Conservation (phyloP, 1,139 yeast species). For the Candida sanyaensis region DNA sequence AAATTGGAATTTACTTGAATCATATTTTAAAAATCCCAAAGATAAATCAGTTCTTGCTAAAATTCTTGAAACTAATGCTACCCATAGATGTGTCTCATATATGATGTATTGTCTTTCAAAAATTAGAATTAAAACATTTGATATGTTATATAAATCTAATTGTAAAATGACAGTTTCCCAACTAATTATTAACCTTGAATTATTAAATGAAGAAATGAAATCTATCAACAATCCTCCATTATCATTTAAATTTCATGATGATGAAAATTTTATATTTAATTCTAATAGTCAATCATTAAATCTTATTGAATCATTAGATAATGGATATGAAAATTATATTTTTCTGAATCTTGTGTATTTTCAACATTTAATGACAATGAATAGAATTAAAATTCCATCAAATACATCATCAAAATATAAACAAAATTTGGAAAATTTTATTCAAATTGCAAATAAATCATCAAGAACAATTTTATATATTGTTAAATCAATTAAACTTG, state of each 20-base stretch:
- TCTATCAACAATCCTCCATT: conserved; percentile 14
- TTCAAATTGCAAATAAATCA: conserved; percentile 25
- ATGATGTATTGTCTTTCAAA: conserved; percentile 23
- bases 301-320: conserved; percentile 3
- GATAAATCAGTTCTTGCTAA: conserved; percentile 6
- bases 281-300: not conserved
- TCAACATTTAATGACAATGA: conserved; percentile 35
- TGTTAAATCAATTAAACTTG: conserved; percentile 20
- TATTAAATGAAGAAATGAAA: conserved; percentile 22
- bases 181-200: conserved; percentile 16
- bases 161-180: conserved; percentile 15
- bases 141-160: conserved; percentile 24
- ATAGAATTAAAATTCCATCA: conserved; percentile 17
- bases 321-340: conserved; percentile 19
- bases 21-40: conserved; percentile 3
- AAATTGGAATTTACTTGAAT: conserved; percentile 7
- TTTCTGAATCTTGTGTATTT: conserved; percentile 30
- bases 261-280: conserved; percentile 20
- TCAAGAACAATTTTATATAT: conserved; percentile 36
- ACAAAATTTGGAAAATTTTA: not conserved
- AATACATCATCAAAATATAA: not conserved
- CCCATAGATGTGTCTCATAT: conserved; percentile 11
- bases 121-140: conserved; percentile 29
- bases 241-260: conserved; percentile 26
- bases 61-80: conserved; percentile 8